Conservation (phyloP, 108 stramenopile species). For the Fragilaria radians region DNA sequence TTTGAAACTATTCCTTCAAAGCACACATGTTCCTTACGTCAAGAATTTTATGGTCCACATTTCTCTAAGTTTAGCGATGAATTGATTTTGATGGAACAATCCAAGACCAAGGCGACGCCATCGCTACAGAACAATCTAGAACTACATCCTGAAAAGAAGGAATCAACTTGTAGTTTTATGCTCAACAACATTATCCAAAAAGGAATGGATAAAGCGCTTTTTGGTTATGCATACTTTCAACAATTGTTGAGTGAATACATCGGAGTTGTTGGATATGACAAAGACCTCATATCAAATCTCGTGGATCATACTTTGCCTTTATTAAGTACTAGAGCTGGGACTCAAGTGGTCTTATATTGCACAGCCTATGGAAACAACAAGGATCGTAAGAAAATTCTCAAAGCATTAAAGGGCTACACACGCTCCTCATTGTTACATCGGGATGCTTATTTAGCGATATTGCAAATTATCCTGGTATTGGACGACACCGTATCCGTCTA, state of each 20-base stretch:
- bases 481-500: slow-evolving; percentile 94
- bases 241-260: slow-evolving; percentile 70
- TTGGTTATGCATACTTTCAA: slow-evolving; percentile 77
- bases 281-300: slow-evolving; percentile 52
- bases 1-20: slow-evolving; percentile 73
- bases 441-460: slow-evolving; percentile 87
- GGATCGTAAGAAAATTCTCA: slow-evolving; percentile 87
- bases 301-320: slow-evolving; percentile 80
- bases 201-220: slow-evolving; percentile 78
- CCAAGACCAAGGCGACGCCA: slow-evolving; percentile 23
- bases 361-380: slow-evolving; percentile 85
- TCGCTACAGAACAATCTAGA: slow-evolving; percentile 37
- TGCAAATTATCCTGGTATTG: slow-evolving; percentile 80
- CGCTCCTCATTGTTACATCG: slow-evolving; percentile 75
- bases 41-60: slow-evolving; percentile 89
- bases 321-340: slow-evolving; percentile 78
- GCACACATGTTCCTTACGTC: slow-evolving; percentile 47
- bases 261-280: slow-evolving; percentile 42
- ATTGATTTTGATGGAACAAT: slow-evolving; percentile 1
- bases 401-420: slow-evolving; percentile 88
- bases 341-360: slow-evolving; percentile 74
- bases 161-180: slow-evolving; percentile 41
- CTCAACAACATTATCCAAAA: slow-evolving; percentile 58
- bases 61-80: slow-evolving; percentile 55
- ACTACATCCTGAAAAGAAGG: slow-evolving; percentile 55